Base-by-base conservation (phyloP, 352 stramenopile genomes). In the Pythium oligandrum region DNA sequence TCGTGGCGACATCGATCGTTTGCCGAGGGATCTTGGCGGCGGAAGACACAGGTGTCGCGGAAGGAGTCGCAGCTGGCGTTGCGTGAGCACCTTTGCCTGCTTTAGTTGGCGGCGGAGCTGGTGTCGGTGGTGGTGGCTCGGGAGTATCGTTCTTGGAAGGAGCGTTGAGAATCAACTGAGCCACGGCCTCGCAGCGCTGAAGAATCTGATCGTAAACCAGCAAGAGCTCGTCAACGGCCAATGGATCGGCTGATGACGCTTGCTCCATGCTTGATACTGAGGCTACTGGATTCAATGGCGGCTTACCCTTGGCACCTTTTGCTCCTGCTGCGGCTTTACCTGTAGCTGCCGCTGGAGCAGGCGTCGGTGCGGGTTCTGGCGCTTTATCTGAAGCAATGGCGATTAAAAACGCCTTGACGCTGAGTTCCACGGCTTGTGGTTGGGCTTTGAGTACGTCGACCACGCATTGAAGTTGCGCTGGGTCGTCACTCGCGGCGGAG, bases 171-270 rank as follows among this genome's bases (percentile, higher is more conserved):
- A 78, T 45, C 9, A 79, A 52, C 48, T 80, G 64, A 10, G 83
- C 55, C 43, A 84, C 57, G 3, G 61, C 53, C 1, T 78, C 62
- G 60, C 64, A 78, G 32, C 69, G 73, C 10, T 78, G 64, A 8
- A 86, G 43, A 30, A 81, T 65, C 11, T 66, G 57, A 11, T 75
- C 62, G 49, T 77, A 88, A 42, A 69, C 57, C 30, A 59, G 62
- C 36, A 84, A 46, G 45, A 88, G 46, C 31, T 78, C 68, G 6
- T 73, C 66, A 26, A 75, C 48, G 3, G n/a, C 54, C n/a, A 51
- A 57, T 31, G 61, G 35, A 39, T 51, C 26, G 2, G 42, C 32
- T 26, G 17, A 26, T 0, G 17, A 26, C 17, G 17, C 17, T 26
- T 26, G 17, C 43, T 59, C 64, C n/a, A 50, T 32, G 47, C 59